Percentiles rank a stretch among this genome's conserved stretches.
Evolutionary conservation across 768 basidiomycete genomes (phyloP).

Genomic region (Hericium coralloides): DNA sequence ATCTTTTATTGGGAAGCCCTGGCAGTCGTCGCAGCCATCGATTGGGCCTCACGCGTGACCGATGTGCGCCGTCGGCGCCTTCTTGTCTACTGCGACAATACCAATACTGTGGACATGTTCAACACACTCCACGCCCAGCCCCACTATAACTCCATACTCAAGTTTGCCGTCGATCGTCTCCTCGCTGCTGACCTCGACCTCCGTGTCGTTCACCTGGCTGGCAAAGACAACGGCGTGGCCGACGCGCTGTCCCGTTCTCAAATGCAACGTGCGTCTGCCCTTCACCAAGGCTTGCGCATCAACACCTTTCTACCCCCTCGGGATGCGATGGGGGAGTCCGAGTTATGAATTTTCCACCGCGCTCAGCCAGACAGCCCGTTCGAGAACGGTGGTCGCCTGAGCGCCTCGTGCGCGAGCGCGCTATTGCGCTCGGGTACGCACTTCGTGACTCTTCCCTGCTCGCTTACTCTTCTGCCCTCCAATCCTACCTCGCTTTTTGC

Average conservation of each 20-base stretch:
- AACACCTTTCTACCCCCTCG: conserved; percentile 14
- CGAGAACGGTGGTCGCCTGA: conserved; percentile 28
- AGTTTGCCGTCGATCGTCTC: conserved; percentile 6
- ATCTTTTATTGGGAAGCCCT: conserved; percentile 10
- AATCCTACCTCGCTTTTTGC: conserved; percentile 31
- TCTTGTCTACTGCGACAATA: conserved; percentile 18
- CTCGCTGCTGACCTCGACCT: conserved; percentile 9
- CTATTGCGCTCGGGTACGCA: conserved; percentile 23
- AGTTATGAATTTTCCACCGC: conserved; percentile 10
- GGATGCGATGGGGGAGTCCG: conserved; percentile 17
- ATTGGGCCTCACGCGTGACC: background rate
- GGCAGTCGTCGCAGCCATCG: conserved; percentile 2
- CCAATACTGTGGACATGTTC: conserved; percentile 20
- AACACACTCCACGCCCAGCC: conserved; percentile 11
- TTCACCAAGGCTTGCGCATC: background rate
- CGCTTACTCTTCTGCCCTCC: conserved; percentile 25
- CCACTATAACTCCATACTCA: conserved; percentile 13
- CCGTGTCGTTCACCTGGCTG: conserved; percentile 18
- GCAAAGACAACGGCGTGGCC: conserved; percentile 16
- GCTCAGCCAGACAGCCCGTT: too few species aligned
- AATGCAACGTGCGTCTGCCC: background rate
- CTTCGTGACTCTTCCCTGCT: conserved; percentile 17
- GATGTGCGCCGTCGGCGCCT: conserved; percentile 5
- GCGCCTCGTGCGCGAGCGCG: conserved; percentile 22
- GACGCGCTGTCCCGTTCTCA: conserved; percentile 16